Evolutionary conservation across 1,139 yeast genomes (phyloP).

Genomic region (Kurtzmaniella natalensis): DNA sequence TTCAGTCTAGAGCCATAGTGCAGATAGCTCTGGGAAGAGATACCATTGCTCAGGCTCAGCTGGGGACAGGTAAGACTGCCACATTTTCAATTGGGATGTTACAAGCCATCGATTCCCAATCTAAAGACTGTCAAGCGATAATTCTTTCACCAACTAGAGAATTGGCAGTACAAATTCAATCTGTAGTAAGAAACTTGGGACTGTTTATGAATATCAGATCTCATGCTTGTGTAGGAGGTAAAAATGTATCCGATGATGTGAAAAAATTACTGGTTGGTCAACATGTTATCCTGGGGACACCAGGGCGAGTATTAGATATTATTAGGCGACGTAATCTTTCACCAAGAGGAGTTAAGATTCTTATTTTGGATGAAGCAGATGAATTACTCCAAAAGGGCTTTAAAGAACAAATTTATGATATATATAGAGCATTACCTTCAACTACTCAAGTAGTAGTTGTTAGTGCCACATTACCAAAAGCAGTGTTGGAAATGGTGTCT

Average conservation of each 20-base stretch:
- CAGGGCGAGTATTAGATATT: conserved; percentile 90
- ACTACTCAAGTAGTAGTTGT: conserved; percentile 89
- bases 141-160: conserved; percentile 96
- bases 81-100: conserved; percentile 91
- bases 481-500: conserved; percentile 79
- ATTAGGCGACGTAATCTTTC: conserved; percentile 68
- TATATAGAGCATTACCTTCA: conserved; percentile 74
- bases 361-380: conserved; percentile 92
- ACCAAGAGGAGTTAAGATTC: conserved; percentile 72
- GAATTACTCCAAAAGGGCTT: conserved; percentile 87
- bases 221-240: conserved; percentile 94
- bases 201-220: conserved; percentile 80
- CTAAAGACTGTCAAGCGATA: conserved; percentile 73
- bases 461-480: conserved; percentile 85
- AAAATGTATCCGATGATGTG: conserved; percentile 75
- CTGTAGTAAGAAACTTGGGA: conserved; percentile 79
- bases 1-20: conserved; percentile 90
- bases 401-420: conserved; percentile 88
- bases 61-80: conserved; percentile 98
- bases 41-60: conserved; percentile 95
- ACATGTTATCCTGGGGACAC: conserved; percentile 95
- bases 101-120: conserved; percentile 67
- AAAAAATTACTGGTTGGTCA: conserved; percentile 72
- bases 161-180: conserved; percentile 83
- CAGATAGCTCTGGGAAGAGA: conserved; percentile 90